Evolutionary conservation across 495 filamentous ascomycete species (phyloP), one percentile per base, ranked within the genome.

Genomic region (Xylaria venustula): DNA sequence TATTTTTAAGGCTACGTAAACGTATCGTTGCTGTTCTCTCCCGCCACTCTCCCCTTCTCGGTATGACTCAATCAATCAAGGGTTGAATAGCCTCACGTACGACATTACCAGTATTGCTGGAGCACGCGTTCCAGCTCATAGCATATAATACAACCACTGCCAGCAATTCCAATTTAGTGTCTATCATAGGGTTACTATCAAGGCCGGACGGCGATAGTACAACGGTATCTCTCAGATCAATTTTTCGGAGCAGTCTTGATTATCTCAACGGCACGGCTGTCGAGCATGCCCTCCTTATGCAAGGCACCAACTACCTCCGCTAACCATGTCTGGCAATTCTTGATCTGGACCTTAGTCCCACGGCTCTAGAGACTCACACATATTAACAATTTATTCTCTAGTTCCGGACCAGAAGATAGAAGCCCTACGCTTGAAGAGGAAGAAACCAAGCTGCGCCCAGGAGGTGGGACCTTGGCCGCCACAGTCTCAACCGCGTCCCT

Each of bases 271-370:
- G 51, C 51, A 17, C 20, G 40, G 34, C 22, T 54, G 20, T 41
- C 51, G 20, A 54, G 22, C 25, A 54, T 54, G 4, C 51, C 51
- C 20, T 40, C 51, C 12, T 54, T 26, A 19, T 54, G 51, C 34
- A 54, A 41, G 3, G 22, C 51, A 2, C 2, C 4, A 14, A 54
- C 51, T 7, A 54, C 36, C 7, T 42, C 51, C 4, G 36, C 15
- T 12, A 54, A 36, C 51, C 51, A 54, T 7, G 51, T 41, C 23
- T 54, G 51, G 7, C 51, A 54, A 30, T 54, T 54, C 51, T 42
- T 54, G 14, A 54, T 54, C 25, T 30, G 14, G 22, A 54, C 51
- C 22, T 42, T 54, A 3, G 36, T 42, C 23, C 51, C 51, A 22
- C 51, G 51, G 28, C 34, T 17, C 51, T 37, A 12, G 8, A n/a